These are phyloP conservation scores for Chenopodium suecicum DNA, from an alignment of 148 eudicot genomes.

Conservation along the genomic window DNA sequence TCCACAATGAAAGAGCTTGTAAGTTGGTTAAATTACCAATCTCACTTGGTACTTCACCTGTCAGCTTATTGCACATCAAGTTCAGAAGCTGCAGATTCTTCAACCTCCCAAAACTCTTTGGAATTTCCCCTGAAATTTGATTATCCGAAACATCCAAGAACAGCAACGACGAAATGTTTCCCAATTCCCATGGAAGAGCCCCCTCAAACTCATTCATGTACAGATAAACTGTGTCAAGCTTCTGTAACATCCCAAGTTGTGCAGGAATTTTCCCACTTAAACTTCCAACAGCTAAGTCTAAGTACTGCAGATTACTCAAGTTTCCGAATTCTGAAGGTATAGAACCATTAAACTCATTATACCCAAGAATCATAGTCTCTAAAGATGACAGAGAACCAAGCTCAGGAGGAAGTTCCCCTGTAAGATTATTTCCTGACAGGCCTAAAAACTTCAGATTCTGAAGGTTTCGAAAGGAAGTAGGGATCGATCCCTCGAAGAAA, in stretches of 20 bases:
- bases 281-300: conserved; percentile 72
- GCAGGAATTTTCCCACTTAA: conserved; percentile 68
- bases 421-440: conserved; percentile 72
- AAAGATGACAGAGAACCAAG: conserved; percentile 56
- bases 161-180: conserved; percentile 45
- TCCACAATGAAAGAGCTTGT: conserved; percentile 70
- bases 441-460: conserved; percentile 69
- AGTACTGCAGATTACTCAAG: conserved; percentile 63
- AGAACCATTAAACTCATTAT: conserved; percentile 64
- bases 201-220: conserved; percentile 68
- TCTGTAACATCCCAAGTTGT: conserved; percentile 57
- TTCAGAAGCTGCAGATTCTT: conserved; percentile 69
- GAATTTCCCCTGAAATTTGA: conserved; percentile 62
- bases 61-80: conserved; percentile 63
- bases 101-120: conserved; percentile 45
- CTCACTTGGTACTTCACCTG: conserved; percentile 56
- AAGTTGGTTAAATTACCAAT: conserved; percentile 46
- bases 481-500: conserved; percentile 63
- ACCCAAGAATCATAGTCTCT: conserved; percentile 69
- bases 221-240: conserved; percentile 54
- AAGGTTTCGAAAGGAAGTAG: conserved; percentile 43
- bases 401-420: conserved; percentile 56
- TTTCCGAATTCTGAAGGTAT: conserved; percentile 74
- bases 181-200: conserved; percentile 53
- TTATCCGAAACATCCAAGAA: conserved; percentile 81